These are phyloP conservation scores for Sugiyamaella grinbergsii DNA, from an alignment of 1,139 yeast genomes.

Conservation along the genomic window DNA sequence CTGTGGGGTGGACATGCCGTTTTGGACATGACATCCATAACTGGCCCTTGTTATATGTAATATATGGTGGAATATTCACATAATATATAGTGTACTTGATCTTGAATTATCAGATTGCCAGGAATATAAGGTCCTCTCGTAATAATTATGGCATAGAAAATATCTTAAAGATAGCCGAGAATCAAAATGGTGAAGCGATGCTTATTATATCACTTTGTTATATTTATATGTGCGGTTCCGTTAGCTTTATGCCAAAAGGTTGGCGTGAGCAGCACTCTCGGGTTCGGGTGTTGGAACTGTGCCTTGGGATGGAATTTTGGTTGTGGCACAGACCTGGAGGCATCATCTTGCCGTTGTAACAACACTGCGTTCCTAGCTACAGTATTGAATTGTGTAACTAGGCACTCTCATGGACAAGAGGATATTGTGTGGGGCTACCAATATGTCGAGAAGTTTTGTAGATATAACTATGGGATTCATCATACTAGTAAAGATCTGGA, in stretches of 20 bases:
- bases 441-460: constrained; percentile 29
- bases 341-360: constrained; percentile 29
- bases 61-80: neutral
- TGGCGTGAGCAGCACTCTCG: constrained; percentile 32
- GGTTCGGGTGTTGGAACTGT: constrained; percentile 35
- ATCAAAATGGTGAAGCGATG: neutral
- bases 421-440: constrained; percentile 29
- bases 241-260: constrained; percentile 24
- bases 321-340: constrained; percentile 25
- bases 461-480: constrained; percentile 25
- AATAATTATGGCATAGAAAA: constrained; percentile 3
- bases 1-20: constrained; percentile 5
- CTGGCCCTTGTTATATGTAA: neutral
- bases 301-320: constrained; percentile 32
- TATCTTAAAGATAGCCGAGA: neutral
- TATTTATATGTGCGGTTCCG: neutral
- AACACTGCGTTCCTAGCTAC: constrained; percentile 31
- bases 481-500: constrained; percentile 25
- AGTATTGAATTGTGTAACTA: constrained; percentile 30
- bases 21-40: constrained; percentile 1
- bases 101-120: neutral
- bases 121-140: no score
- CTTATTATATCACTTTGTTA: neutral
- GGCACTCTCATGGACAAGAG: constrained; percentile 28
- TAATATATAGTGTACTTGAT: constrained; percentile 8